Conservation (phyloP, 306 rosid genomes). For the Corylus americana region DNA sequence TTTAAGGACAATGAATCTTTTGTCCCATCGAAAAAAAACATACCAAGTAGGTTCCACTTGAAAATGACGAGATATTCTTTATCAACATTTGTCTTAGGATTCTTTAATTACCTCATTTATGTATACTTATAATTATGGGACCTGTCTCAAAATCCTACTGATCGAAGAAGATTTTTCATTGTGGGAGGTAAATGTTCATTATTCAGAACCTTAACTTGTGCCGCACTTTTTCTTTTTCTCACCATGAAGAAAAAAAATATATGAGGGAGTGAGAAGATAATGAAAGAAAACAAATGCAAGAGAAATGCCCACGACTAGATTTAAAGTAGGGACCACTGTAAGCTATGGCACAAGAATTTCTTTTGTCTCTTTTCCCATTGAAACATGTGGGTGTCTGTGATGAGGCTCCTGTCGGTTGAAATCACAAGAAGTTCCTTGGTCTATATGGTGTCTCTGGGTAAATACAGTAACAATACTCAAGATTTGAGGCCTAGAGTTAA, state of each 20-base stretch:
- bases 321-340: not conserved
- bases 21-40: not conserved
- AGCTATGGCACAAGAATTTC: slow-evolving; percentile 10
- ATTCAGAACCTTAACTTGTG: not conserved
- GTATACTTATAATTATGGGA: not conserved
- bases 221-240: not conserved
- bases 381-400: slow-evolving; percentile 16
- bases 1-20: not conserved
- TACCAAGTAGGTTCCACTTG: not conserved
- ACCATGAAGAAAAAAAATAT: not conserved
- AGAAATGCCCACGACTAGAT: not conserved
- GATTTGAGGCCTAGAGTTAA: too few relatives aligned
- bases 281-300: not conserved
- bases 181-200: not conserved
- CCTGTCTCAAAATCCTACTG: not conserved
- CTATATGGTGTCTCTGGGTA: not conserved
- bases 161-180: not conserved
- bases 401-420: not conserved
- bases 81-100: too few relatives aligned
- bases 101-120: too few relatives aligned
- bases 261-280: not conserved
- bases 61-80: not conserved
- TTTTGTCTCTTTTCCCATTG: slow-evolving; percentile 9
- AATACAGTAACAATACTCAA: too few relatives aligned
- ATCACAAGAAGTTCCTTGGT: not conserved